Evolutionary conservation across 225 moss, liverwort and hornwort species (phyloP), one percentile per base, ranked within the genome.

Genomic region (Bryoerythrophyllum caledonicum): DNA sequence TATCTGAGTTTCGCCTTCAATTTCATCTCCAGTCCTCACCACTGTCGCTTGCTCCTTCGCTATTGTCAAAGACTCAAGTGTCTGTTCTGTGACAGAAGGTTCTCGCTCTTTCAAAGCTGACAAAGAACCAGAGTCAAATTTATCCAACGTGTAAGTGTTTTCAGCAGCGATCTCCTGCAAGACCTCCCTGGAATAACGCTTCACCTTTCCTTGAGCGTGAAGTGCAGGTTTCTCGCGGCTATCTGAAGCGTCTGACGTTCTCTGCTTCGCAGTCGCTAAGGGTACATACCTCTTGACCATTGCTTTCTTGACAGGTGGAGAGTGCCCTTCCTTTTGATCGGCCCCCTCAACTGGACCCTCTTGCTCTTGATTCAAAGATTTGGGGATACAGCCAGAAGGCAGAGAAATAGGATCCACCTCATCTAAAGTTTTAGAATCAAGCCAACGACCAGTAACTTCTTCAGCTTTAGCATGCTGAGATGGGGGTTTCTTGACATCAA

Each of bases 201-300:
- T 76, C 60, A 72, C 66, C 43, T 67, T 76, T 51, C 66, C 72
- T 76, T 81, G 70, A 59, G 60, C 59, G 19, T 49, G 65, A 57
- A 72, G 32, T 21, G 41, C 41, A 43, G 35, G 56, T 60, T 73
- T 63, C 60, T 48, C 56, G 55, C 37, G 65, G 27, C 52, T 63
- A 67, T 28, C 25, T 51, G 53, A 27, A 35, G 62, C 21, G 30
- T 68, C 26, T 46, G 21, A 25, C 17, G 34, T 34, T 53, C 54
- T 21, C 44, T 56, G 72, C 21, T 66, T 65, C 49, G 49, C 67
- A 41, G 76, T 67, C 30, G 11, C 23, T 60, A 66, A 26, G 68
- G 82, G 43, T 73, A 68, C 38, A 46, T 64, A 48, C 44, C 77
- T 77, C 63, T 64, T 82, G 14, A 73, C 82, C 55, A 38, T 53